These are phyloP conservation scores for Salvia hispanica DNA, from an alignment of 257 asterid genomes.

Conservation along the genomic window DNA sequence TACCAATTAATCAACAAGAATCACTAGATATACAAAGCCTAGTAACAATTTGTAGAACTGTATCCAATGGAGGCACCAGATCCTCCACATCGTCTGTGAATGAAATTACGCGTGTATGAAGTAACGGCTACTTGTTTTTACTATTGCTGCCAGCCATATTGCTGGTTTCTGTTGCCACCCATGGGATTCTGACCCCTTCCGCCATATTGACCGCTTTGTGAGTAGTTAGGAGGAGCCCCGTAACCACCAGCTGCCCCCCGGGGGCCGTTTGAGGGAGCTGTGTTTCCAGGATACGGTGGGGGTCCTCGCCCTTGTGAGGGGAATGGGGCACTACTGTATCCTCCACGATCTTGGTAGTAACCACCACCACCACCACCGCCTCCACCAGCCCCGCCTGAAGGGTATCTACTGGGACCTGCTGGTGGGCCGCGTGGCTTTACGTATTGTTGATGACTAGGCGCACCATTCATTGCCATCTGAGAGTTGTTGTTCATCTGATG, in stretches of 20 bases:
- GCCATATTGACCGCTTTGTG: constrained; percentile 73
- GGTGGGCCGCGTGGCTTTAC: constrained; percentile 84
- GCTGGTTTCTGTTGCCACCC: constrained; percentile 80
- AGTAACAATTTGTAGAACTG: constrained; percentile 20
- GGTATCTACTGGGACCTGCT: constrained; percentile 72
- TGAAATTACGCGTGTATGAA: background rate
- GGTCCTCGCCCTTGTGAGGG: constrained; percentile 76
- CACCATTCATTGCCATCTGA: constrained; percentile 59
- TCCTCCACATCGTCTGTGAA: constrained; percentile 16
- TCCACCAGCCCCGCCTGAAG: constrained; percentile 60
- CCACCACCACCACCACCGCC: constrained; percentile 57
- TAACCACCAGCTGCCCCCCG: constrained; percentile 67
- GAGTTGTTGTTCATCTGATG: constrained; percentile 65
- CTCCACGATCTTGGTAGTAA: constrained; percentile 79
- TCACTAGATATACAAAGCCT: constrained; percentile 30
- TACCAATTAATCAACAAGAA: background rate
- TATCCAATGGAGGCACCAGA: constrained; percentile 6
- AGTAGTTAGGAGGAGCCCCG: constrained; percentile 65
- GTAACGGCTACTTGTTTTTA: background rate
- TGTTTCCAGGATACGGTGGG: constrained; percentile 62
- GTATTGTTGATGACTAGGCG: constrained; percentile 66
- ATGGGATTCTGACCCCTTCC: constrained; percentile 63
- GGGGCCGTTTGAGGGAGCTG: constrained; percentile 55
- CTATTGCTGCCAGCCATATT: constrained; percentile 87
- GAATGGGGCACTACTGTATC: constrained; percentile 54